Evolutionary conservation across 2,329 filamentous ascomycete species (phyloP).

Genomic region (Pseudocercospora fijiensis): DNA sequence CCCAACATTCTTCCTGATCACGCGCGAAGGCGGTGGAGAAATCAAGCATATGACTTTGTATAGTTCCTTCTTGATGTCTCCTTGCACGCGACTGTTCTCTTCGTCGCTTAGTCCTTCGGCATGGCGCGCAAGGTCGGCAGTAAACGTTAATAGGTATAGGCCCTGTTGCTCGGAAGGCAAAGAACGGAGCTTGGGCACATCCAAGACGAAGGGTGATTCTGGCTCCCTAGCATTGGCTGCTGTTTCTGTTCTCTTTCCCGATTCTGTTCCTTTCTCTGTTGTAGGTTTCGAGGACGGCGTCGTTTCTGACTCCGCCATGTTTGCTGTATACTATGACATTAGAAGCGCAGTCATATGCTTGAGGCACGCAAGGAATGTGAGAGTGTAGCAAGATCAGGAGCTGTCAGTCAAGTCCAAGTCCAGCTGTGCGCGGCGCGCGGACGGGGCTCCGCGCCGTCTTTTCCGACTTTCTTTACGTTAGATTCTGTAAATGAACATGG

Average conservation of each 20-base stretch:
- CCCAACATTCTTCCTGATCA: conserved; percentile 86
- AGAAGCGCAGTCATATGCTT: neutral
- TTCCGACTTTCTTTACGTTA: neutral
- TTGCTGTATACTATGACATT: conserved; percentile 15
- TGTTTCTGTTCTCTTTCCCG: neutral
- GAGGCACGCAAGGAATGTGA: neutral
- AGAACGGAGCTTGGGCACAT: conserved; percentile 82
- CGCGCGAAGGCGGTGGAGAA: conserved; percentile 78
- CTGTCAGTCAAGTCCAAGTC: too few relatives aligned
- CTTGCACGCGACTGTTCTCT: conserved; percentile 82
- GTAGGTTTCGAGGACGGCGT: neutral
- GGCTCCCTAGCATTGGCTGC: neutral
- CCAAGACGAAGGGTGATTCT: conserved; percentile 60
- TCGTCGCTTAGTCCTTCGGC: conserved; percentile 72
- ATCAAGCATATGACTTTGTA: conserved; percentile 86
- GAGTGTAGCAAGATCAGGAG: neutral
- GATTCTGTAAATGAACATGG: conserved; percentile 25
- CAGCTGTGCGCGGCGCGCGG: too few relatives aligned
- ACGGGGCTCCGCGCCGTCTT: neutral
- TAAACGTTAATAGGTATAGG: conserved; percentile 86
- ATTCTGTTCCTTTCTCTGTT: neutral
- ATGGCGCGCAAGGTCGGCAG: conserved; percentile 77
- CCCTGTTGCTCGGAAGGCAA: conserved; percentile 94
- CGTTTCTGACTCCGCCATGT: conserved; percentile 24
- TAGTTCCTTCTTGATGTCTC: conserved; percentile 88